Percentiles rank a stretch among this genome's conserved stretches.
Conservation (phyloP, 2,329 filamentous ascomycete genomes). For the Leptographium radiaticola region DNA sequence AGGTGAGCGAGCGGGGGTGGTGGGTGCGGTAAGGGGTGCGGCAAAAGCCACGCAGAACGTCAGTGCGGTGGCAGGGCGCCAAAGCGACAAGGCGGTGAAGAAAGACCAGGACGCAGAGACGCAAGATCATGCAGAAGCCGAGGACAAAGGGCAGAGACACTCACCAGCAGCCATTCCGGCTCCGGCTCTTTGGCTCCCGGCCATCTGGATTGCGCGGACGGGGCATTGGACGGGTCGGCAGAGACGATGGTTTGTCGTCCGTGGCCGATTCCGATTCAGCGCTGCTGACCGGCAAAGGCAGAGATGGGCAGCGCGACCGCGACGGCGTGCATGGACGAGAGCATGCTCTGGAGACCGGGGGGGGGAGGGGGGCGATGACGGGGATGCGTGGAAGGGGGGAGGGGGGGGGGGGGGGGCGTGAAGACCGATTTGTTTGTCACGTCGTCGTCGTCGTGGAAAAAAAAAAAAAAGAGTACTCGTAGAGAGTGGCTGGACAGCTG, state of each 20-base stretch:
- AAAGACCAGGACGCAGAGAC: not conserved
- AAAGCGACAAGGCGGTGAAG: not conserved
- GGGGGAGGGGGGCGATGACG: not conserved
- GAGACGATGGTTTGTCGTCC: not conserved
- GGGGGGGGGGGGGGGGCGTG: no score
- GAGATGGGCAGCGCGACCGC: not conserved
- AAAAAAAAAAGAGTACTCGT: no score
- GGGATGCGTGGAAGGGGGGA: no score
- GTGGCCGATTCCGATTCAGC: not conserved
- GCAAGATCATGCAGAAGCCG: no score
- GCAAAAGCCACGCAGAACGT: no score
- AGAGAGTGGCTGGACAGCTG: not conserved
- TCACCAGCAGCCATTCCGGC: slow-evolving; percentile 56
- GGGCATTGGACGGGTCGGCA: slow-evolving; percentile 33
- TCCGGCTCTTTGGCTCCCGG: slow-evolving; percentile 52
- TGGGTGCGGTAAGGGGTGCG: not conserved
- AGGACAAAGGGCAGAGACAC: slow-evolving; percentile 11
- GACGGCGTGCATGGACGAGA: not conserved
- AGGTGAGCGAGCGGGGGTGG: not conserved
- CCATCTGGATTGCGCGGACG: slow-evolving; percentile 51
- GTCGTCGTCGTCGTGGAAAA: not conserved
- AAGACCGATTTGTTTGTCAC: no score
- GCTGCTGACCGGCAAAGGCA: not conserved
- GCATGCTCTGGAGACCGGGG: not conserved
- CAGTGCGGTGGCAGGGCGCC: no score